Conservation (phyloP, 2,329 filamentous ascomycete species). For the Byssoonygena ceratinophila region DNA sequence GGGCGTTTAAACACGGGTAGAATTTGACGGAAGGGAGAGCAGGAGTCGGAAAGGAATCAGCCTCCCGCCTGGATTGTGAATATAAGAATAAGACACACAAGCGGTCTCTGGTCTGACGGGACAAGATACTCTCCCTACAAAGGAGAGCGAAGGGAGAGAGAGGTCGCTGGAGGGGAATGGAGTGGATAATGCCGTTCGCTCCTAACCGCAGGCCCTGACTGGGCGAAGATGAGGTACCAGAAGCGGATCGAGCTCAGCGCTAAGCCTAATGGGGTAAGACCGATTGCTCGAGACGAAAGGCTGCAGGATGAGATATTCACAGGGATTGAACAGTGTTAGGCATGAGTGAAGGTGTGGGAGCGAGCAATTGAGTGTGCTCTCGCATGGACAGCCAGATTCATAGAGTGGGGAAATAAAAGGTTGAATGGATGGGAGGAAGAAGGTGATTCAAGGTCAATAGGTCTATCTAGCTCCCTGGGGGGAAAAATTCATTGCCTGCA, state of each 20-base stretch:
- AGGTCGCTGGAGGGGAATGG: slow-evolving; percentile 11
- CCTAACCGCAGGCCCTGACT: slow-evolving; percentile 8
- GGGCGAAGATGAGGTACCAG: slow-evolving; percentile 8
- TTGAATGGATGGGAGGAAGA: not conserved
- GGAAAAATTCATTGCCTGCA: not conserved
- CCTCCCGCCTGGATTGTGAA: no score
- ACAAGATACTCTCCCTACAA: no score
- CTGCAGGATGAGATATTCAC: slow-evolving; percentile 11
- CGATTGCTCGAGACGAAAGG: slow-evolving; percentile 12
- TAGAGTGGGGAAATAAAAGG: not conserved
- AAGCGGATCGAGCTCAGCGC: slow-evolving; percentile 11
- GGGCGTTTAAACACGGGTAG: not conserved
- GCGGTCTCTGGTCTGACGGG: no score
- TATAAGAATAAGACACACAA: no score
- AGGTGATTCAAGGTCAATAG: no score
- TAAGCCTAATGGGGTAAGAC: slow-evolving; percentile 9
- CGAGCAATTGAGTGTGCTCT: slow-evolving; percentile 1
- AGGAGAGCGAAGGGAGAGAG: slow-evolving; percentile 1
- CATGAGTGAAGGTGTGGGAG: not conserved
- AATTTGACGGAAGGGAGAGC: not conserved
- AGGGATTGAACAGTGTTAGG: slow-evolving; percentile 5
- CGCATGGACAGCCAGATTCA: not conserved
- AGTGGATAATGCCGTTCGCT: slow-evolving; percentile 10
- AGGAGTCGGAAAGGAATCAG: not conserved
- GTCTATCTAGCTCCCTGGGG: no score